Base-by-base conservation (phyloP, 164 flowering plant genomes). In the Taxillus chinensis region DNA sequence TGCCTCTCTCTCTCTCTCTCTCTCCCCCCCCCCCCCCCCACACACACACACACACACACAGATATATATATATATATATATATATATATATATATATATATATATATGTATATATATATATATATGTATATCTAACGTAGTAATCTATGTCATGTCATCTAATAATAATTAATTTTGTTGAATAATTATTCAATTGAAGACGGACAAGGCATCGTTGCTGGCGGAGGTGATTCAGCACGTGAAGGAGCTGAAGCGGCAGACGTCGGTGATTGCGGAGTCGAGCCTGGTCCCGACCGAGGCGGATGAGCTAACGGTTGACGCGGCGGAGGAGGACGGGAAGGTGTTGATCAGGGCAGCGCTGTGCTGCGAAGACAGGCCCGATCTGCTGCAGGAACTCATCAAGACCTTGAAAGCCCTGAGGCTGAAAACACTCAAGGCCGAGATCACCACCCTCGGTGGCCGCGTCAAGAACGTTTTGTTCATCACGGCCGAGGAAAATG, bases 151-250 rank as follows among this genome's bases (percentile, higher is more conserved):
- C 27, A 27, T 27, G 27, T 27, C 27, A 0, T 27, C 27, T 27
- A 27, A 27, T 27, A 27, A 27, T 27, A 27, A 27, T 27, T 27
- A 27, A 27, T 27, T 27, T 27, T 27, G 27, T 27, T 27, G 27
- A 27, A 27, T 27, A 27, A 27, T 27, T 27, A 53, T 14, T 27
- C 1, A 53, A n/a, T 9, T 43, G 7, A 6, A 93, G 99, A 95
- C 99, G 55, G 99, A 95, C 75, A 95, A 95, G 64, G 99, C 99
- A 12, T 95, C 99, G 39, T 64, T 95, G 73, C 84, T 95, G 12
- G 97, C 97, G 12, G 97, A 95, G 71, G 99, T 95, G 65, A 89
- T 95, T 57, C 96, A 89, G 64, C 99, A 89, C 56, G 93, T 95
- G 45, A 95, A 87, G 62, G 97, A 95, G 69, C 82, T 91, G 3